Conservation (phyloP, 2,329 filamentous ascomycete genomes). For the Botrytis galanthina region DNA sequence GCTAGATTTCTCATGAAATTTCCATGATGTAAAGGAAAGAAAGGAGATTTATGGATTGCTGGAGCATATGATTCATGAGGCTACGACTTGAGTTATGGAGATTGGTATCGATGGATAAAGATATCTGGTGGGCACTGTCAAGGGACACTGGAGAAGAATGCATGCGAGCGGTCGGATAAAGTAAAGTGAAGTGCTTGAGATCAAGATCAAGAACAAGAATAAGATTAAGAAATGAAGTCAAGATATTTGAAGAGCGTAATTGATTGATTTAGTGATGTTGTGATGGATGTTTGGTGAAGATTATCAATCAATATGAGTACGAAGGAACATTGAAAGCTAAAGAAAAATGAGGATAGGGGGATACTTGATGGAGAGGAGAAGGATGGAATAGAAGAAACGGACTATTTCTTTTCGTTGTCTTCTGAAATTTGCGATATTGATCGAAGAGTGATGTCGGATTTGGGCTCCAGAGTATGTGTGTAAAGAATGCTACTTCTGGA, state of each 20-base stretch:
- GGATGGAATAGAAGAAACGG: background rate
- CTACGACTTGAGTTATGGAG: slow-evolving; percentile 18
- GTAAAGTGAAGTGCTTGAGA: slow-evolving; percentile 18
- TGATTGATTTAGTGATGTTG: no score
- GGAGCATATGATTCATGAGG: slow-evolving; percentile 21
- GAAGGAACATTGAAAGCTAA: background rate
- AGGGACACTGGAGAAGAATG: slow-evolving; percentile 15
- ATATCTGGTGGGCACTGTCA: slow-evolving; percentile 18
- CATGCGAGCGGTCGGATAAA: slow-evolving; percentile 15
- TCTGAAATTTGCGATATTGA: no score
- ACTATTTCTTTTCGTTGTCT: background rate
- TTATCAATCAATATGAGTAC: no score
- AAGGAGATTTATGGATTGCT: slow-evolving; percentile 18
- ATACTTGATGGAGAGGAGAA: background rate
- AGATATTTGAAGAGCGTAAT: background rate
- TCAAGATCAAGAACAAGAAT: background rate
- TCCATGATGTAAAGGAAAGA: slow-evolving; percentile 18
- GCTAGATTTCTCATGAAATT: slow-evolving; percentile 9
- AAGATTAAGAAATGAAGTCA: slow-evolving; percentile 12
- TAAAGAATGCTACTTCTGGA: no score
- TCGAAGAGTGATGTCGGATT: no score
- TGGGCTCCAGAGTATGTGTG: no score
- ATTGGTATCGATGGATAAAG: slow-evolving; percentile 18
- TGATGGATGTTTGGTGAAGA: background rate
- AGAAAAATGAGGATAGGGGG: background rate